These are phyloP conservation scores for Apophysomyces elegans DNA, from an alignment of 371 early-diverging fungal genomes.

Conservation along the genomic window DNA sequence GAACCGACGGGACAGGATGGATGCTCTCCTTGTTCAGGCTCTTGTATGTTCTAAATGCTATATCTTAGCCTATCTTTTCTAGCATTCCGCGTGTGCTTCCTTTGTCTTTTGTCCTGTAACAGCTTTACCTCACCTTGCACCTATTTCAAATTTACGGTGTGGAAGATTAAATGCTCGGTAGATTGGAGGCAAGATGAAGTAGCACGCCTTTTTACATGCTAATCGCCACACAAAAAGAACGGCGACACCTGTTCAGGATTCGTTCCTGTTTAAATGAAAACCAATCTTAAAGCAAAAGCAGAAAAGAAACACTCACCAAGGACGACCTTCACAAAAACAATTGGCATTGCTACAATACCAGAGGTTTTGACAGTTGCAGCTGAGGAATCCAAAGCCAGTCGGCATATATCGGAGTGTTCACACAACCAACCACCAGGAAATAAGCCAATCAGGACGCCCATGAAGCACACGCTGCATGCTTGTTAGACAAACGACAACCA, in stretches of 20 bases:
- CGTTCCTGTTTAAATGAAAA: neutral
- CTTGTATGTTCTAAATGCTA: conserved; percentile 55
- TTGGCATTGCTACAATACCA: conserved; percentile 30
- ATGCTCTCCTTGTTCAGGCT: conserved; percentile 61
- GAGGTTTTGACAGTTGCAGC: conserved; percentile 46
- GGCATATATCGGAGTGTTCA: conserved; percentile 43
- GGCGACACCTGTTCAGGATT: conserved; percentile 45
- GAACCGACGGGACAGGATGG: conserved; percentile 66
- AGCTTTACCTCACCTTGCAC: conserved; percentile 39
- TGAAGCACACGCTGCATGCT: conserved; percentile 63
- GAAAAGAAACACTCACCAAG: conserved; percentile 33
- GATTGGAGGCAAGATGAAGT: conserved; percentile 63
- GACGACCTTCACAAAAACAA: conserved; percentile 49
- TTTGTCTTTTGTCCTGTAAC: neutral
- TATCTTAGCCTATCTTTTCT: neutral
- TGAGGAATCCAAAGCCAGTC: conserved; percentile 27
- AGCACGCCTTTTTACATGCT: conserved; percentile 61
- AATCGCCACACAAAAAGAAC: conserved; percentile 69
- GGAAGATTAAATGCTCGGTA: conserved; percentile 66
- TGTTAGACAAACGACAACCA: neutral
- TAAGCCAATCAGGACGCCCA: conserved; percentile 71
- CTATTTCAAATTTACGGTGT: conserved; percentile 60
- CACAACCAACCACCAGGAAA: conserved; percentile 67
- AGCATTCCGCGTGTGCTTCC: neutral
- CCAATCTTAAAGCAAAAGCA: neutral